These are phyloP conservation scores for Achaetomium macrosporum DNA, from an alignment of 2,329 filamentous ascomycete species.

Conservation along the genomic window DNA sequence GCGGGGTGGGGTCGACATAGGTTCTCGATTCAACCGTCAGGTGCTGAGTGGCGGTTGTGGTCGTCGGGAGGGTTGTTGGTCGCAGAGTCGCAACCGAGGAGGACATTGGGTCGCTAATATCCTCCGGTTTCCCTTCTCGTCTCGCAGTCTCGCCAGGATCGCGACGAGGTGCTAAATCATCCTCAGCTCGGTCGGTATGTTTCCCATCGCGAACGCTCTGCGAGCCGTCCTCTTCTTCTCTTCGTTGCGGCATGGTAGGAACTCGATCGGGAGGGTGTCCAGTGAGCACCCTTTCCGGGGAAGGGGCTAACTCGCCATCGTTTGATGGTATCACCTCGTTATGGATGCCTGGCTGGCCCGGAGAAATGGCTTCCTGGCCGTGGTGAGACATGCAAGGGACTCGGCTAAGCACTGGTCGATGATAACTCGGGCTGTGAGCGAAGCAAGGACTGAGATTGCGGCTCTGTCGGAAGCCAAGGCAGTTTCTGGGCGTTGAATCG, in stretches of 20 bases:
- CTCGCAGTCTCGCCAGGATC: not conserved
- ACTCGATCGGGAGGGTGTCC: not conserved
- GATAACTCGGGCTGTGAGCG: not conserved
- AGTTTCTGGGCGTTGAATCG: too few species aligned
- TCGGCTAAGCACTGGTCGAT: not conserved
- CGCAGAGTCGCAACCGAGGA: constrained; percentile 46
- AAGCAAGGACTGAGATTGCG: not conserved
- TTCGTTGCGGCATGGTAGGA: not conserved
- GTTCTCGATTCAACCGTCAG: constrained; percentile 42
- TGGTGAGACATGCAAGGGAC: constrained; percentile 27
- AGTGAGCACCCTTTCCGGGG: not conserved
- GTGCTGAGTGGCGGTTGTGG: constrained; percentile 36
- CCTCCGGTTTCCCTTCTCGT: constrained; percentile 10
- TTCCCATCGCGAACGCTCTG: constrained; percentile 3
- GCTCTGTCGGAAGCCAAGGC: too few species aligned
- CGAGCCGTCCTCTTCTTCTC: constrained; percentile 9
- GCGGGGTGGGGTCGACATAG: constrained; percentile 54
- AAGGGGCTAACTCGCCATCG: constrained; percentile 12
- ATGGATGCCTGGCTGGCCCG: constrained; percentile 18
- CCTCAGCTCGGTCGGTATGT: not conserved
- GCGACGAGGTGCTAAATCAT: not conserved
- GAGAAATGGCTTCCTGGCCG: constrained; percentile 16
- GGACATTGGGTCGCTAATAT: constrained; percentile 32
- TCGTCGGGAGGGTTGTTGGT: constrained; percentile 37
- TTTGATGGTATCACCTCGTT: constrained; percentile 11